phyloP scores from a whole-genome alignment of 306 rosid genomes.

The Begonia masoniana region DNA sequence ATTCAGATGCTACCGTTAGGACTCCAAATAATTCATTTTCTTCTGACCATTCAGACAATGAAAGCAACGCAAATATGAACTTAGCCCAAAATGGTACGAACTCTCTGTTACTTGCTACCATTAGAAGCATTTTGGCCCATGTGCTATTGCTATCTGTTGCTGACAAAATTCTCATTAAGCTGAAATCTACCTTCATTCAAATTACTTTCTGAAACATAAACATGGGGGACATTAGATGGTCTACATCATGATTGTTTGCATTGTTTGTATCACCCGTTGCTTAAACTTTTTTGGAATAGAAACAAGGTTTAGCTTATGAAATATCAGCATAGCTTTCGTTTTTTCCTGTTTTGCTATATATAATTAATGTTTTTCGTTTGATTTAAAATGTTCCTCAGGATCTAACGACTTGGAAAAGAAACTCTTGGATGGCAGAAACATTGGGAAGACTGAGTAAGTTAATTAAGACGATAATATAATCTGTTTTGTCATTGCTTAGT shows the following conservation, averaged over 20 bases:
- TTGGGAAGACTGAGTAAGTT: slow-evolving; percentile 36
- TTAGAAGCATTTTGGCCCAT: too few relatives aligned
- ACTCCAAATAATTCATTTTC: slow-evolving; percentile 40
- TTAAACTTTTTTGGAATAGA: too few relatives aligned
- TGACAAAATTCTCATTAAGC: too few relatives aligned
- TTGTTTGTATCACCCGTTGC: too few relatives aligned
- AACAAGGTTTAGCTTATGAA: not conserved
- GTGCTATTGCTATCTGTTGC: too few relatives aligned
- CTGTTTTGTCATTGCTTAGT: not conserved
- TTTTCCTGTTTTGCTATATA: slow-evolving; percentile 2
- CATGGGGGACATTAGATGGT: too few relatives aligned
- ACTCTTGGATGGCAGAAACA: slow-evolving; percentile 25
- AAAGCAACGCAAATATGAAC: slow-evolving; percentile 38
- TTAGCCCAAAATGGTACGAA: slow-evolving; percentile 22
- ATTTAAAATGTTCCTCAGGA: slow-evolving; percentile 27
- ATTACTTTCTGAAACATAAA: too few relatives aligned
- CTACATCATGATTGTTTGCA: too few relatives aligned
- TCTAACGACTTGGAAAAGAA: slow-evolving; percentile 18
- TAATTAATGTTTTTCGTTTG: slow-evolving; percentile 15
- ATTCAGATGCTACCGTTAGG: slow-evolving; percentile 46
- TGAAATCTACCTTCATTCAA: too few relatives aligned
- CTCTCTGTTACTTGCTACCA: not conserved
- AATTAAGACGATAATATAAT: not conserved
- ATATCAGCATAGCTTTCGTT: not conserved
- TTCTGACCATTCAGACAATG: slow-evolving; percentile 55